These are phyloP conservation scores for Psidium friedrichsthalianum DNA, from an alignment of 345 rosid species.

Conservation along the genomic window DNA sequence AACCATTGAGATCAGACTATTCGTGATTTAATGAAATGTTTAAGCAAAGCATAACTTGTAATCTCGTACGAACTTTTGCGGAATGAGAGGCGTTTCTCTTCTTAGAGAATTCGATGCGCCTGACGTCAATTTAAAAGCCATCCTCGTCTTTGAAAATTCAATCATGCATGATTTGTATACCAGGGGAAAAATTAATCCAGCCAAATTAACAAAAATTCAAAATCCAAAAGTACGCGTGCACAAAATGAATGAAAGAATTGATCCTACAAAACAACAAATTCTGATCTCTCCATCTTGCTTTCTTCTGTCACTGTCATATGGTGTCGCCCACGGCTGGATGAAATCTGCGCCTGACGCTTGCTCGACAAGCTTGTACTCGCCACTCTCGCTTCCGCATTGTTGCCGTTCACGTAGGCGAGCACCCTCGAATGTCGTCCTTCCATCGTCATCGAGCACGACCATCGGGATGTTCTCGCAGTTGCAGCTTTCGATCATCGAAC, in stretches of 20 bases:
- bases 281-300: neutral
- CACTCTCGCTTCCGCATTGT: neutral
- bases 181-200: neutral
- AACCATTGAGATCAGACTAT: neutral
- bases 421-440: neutral
- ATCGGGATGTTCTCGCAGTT: conserved; percentile 46
- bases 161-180: neutral
- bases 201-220: neutral
- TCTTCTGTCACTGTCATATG: neutral
- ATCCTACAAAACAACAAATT: neutral
- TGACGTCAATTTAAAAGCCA: neutral
- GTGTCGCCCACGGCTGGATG: neutral
- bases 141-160: neutral
- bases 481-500: conserved; percentile 52
- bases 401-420: conserved; percentile 19
- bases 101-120: neutral
- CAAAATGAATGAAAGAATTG: neutral
- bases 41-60: neutral
- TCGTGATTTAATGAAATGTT: neutral
- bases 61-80: neutral
- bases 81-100: neutral
- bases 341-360: neutral
- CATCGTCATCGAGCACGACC: conserved; percentile 12
- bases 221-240: neutral
- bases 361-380: neutral